Evolutionary conservation across 140 eudicot genomes (phyloP).

Genomic region (Ambrosia hybrid): DNA sequence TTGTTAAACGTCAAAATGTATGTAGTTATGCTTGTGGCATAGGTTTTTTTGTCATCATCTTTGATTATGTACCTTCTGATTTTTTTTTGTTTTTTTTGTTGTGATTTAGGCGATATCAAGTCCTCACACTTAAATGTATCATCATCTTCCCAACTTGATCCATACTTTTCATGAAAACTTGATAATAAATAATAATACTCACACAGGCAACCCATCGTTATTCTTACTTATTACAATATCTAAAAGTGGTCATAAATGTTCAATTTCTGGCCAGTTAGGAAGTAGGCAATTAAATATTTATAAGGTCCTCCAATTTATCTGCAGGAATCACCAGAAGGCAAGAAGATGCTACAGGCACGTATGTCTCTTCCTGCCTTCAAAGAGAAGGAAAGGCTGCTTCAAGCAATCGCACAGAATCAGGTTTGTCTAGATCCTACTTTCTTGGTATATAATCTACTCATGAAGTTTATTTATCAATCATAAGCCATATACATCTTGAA

Average conservation of each 20-base stretch:
- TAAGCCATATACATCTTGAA: slow-evolving; percentile 13
- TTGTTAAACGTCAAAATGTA: too few relatives aligned
- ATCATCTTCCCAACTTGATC: too few relatives aligned
- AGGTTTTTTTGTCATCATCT: too few relatives aligned
- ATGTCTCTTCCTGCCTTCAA: slow-evolving; percentile 89
- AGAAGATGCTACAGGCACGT: slow-evolving; percentile 74
- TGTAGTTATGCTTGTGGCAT: too few relatives aligned
- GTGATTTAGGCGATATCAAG: too few relatives aligned
- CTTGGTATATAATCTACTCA: slow-evolving; percentile 2
- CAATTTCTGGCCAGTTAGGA: neutral
- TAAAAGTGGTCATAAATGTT: neutral
- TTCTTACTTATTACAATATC: neutral
- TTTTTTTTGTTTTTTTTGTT: too few relatives aligned
- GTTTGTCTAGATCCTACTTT: slow-evolving; percentile 35
- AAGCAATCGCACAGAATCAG: slow-evolving; percentile 97
- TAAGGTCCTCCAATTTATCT: slow-evolving; percentile 2
- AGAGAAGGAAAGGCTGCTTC: slow-evolving; percentile 95
- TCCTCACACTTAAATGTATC: too few relatives aligned
- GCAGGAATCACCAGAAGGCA: slow-evolving; percentile 99
- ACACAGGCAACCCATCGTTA: neutral
- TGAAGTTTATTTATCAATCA: neutral
- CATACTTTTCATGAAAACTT: neutral
- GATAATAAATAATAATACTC: neutral
- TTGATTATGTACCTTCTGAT: too few relatives aligned
- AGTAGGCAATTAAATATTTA: neutral